Evolutionary conservation across 495 filamentous ascomycete genomes (phyloP), one percentile per base, ranked within the genome.

Genomic region (Podospora pseudopauciseta): DNA sequence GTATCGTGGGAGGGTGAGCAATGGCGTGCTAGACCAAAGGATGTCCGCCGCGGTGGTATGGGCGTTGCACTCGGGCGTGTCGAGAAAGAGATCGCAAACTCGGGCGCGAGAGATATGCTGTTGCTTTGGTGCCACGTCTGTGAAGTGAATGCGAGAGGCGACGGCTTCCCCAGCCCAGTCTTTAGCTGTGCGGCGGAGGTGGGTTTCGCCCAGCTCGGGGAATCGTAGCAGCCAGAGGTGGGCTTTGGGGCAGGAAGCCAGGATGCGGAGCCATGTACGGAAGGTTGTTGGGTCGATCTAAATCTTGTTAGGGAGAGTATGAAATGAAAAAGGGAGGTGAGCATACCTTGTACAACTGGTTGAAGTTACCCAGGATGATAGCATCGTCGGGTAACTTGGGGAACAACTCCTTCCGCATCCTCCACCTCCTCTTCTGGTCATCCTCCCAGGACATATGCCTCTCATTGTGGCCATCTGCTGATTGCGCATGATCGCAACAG

Each of bases 201-300:
- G 92, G 63, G 82, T 87, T 74, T 98, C 95, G 63, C 95, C 95
- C 1, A 96, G 84, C 66, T 98, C 96, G 2, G 95, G 95, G 77
- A 99, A 99, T 63, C 96, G 91, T 6, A 99, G 88, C 6, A 99
- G 86, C 95, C 96, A 99, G 32, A 99, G 86, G 60, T 97, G 86
- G 19, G 96, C 90, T 65, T 96, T 96, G 0, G 94, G 93, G 19
- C 93, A 86, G 19, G 85, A 84, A n/a, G 91, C 84, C 39, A 99
- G 87, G 72, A 98, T 97, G 58, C 95, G 92, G 32, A 99, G 84
- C 95, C 95, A 99, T 13, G 92, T 92, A 61, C 95, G 91, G 81
- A 98, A 97, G 18, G 93, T 97, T 23, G 94, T 96, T 3, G 95
- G 95, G 70, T 99, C 95, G 78, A 99, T 97, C 95, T 99, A 72